phyloP scores from a whole-genome alignment of 2,329 filamentous ascomycete genomes.

The Cryphonectria parasitica region DNA sequence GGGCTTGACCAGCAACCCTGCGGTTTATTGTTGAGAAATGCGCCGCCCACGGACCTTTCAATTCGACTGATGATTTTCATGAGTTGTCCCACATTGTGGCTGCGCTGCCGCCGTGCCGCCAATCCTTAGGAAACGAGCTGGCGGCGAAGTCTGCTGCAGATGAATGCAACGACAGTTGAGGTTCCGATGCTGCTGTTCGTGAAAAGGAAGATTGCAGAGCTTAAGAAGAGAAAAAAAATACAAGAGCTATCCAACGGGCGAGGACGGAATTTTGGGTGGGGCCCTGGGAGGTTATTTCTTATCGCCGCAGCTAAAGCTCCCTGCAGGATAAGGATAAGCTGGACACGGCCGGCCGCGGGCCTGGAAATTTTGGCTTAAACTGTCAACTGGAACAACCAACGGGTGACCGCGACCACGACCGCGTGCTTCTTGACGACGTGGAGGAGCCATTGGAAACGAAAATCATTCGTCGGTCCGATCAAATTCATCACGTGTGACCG shows the following conservation, averaged over 20 bases:
- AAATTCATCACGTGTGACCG: background rate
- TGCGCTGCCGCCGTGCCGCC: conserved; percentile 37
- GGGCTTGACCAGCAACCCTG: conserved; percentile 26
- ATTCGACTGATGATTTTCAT: conserved; percentile 65
- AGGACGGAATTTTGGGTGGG: conserved; percentile 17
- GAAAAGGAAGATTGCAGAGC: background rate
- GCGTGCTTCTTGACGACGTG: background rate
- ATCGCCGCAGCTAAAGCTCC: conserved; percentile 20
- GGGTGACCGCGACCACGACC: background rate
- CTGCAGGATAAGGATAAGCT: conserved; percentile 39
- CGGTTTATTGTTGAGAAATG: conserved; percentile 54
- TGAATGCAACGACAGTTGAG: conserved; percentile 3
- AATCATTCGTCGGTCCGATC: background rate
- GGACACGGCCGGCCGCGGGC: conserved; percentile 42
- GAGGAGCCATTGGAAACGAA: conserved; percentile 14
- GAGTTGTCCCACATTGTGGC: conserved; percentile 57
- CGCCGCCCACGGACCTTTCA: conserved; percentile 63
- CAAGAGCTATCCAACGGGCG: conserved; percentile 19
- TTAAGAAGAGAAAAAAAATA: conserved; percentile 12
- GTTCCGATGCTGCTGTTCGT: background rate
- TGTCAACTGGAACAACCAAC: conserved; percentile 41
- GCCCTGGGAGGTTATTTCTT: background rate
- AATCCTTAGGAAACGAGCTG: conserved; percentile 28
- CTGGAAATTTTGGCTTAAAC: conserved; percentile 40
- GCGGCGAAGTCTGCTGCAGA: conserved; percentile 15